phyloP scores from a whole-genome alignment of 176 grass and related monocot genomes.

The Leersia perrieri region DNA sequence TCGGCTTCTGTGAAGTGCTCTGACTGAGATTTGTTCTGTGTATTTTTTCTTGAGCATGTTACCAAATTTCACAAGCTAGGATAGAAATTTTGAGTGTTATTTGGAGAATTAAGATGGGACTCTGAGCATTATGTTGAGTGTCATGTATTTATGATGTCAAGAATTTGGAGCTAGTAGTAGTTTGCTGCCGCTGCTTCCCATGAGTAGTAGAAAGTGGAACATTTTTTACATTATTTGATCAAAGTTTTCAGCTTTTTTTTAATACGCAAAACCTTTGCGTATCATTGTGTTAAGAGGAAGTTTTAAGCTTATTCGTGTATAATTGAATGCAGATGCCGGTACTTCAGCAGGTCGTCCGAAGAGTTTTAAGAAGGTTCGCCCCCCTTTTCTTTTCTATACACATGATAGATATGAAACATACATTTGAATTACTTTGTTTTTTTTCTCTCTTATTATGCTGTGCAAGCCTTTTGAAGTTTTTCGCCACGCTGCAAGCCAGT shows the following conservation, averaged over 20 bases:
- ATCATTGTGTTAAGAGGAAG: no score
- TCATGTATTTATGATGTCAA: neutral
- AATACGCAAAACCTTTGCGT: no score
- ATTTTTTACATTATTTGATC: neutral
- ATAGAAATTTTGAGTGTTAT: neutral
- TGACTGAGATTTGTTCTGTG: neutral
- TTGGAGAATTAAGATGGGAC: neutral
- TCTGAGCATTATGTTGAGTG: neutral
- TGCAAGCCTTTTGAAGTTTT: neutral
- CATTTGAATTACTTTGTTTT: neutral
- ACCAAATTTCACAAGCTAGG: neutral
- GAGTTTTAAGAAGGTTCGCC: slow-evolving; percentile 57
- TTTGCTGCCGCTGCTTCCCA: neutral
- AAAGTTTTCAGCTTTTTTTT: neutral
- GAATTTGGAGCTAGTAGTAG: neutral
- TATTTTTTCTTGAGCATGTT: neutral
- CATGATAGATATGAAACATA: neutral
- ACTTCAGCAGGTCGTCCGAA: slow-evolving; percentile 55
- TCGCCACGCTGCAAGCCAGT: neutral
- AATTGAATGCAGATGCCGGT: slow-evolving; percentile 67
- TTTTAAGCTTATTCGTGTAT: neutral
- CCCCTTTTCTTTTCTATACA: neutral
- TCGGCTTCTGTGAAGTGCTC: no score
- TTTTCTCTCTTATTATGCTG: neutral
- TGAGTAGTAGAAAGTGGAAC: neutral